Evolutionary conservation across 2,329 filamentous ascomycete species (phyloP).

Genomic region (Pseudogymnoascus sp.): DNA sequence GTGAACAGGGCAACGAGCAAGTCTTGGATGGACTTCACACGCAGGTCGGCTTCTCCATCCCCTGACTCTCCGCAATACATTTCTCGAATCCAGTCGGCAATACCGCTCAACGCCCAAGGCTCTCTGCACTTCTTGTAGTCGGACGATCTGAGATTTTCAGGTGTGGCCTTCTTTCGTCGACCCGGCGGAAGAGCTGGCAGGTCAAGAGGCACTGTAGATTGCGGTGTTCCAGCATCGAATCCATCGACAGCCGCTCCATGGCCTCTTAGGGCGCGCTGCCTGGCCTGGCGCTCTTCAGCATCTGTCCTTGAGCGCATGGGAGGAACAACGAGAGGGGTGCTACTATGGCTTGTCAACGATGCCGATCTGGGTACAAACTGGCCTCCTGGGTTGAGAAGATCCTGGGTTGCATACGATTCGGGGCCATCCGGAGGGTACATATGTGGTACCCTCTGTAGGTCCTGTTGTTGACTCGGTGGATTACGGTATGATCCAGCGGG

Average conservation of each 20-base stretch:
- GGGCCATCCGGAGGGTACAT: conserved; percentile 21
- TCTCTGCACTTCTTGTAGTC: conserved; percentile 82
- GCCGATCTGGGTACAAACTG: conserved; percentile 60
- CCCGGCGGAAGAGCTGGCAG: conserved; percentile 74
- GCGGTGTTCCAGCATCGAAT: conserved; percentile 46
- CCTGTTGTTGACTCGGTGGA: conserved; percentile 37
- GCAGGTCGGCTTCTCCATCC: conserved; percentile 83
- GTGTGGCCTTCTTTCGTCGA: conserved; percentile 74
- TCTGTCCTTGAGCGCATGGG: conserved; percentile 93
- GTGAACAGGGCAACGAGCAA: conserved; percentile 85
- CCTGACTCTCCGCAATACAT: conserved; percentile 49
- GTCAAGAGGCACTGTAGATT: conserved; percentile 59
- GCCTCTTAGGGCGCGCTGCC: conserved; percentile 41
- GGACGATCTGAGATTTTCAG: conserved; percentile 67
- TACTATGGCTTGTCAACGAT: conserved; percentile 74
- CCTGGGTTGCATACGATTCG: conserved; percentile 34
- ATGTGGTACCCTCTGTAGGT: conserved; percentile 39
- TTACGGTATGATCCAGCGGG: conserved; percentile 53
- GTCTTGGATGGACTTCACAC: conserved; percentile 75
- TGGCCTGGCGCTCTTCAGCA: conserved; percentile 57
- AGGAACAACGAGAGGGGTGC: conserved; percentile 66
- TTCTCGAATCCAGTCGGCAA: conserved; percentile 76
- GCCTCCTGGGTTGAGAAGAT: conserved; percentile 29
- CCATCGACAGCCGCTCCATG: conserved; percentile 45
- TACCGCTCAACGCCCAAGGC: conserved; percentile 87